These are phyloP conservation scores for Themeda triandra DNA, from an alignment of 176 grass and related monocot species.

Conservation along the genomic window DNA sequence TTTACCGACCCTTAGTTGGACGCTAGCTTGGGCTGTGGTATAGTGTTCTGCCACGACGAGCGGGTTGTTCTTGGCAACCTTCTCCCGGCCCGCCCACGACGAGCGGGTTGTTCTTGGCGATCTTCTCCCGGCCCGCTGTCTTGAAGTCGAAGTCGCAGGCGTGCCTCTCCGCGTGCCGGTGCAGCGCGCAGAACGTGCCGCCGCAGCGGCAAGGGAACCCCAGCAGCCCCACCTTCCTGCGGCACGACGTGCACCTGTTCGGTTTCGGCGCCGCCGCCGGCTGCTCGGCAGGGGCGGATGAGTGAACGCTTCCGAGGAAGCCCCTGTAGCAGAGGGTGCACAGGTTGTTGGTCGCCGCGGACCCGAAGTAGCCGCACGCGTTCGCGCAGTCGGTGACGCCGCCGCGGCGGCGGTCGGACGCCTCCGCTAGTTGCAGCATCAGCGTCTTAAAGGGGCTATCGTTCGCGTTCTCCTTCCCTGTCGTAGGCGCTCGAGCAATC, in stretches of 20 bases:
- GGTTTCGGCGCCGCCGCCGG: neutral
- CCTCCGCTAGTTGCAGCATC: neutral
- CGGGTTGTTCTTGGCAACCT: too few relatives aligned
- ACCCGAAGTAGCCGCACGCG: conserved; percentile 52
- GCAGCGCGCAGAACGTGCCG: conserved; percentile 38
- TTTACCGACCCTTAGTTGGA: too few relatives aligned
- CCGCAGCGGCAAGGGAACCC: conserved; percentile 59
- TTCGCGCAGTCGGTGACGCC: conserved; percentile 18
- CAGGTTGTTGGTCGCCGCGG: conserved; percentile 15
- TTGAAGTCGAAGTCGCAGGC: conserved; percentile 48
- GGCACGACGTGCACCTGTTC: conserved; percentile 31
- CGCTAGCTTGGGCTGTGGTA: too few relatives aligned
- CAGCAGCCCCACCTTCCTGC: conserved; percentile 45
- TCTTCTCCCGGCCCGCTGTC: neutral
- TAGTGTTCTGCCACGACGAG: too few relatives aligned
- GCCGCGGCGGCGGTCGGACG: too few relatives aligned
- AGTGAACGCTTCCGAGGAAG: too few relatives aligned
- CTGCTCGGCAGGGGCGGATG: neutral
- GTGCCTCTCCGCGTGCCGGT: conserved; percentile 34
- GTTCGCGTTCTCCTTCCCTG: neutral
- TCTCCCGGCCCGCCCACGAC: too few relatives aligned
- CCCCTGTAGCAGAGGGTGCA: conserved; percentile 43
- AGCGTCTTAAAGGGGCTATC: neutral
- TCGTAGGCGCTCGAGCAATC: too few relatives aligned
- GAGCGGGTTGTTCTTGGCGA: neutral